Evolutionary conservation across 1,284 basidiomycete species (phyloP).

Genomic region (Spongiforma sp.): DNA sequence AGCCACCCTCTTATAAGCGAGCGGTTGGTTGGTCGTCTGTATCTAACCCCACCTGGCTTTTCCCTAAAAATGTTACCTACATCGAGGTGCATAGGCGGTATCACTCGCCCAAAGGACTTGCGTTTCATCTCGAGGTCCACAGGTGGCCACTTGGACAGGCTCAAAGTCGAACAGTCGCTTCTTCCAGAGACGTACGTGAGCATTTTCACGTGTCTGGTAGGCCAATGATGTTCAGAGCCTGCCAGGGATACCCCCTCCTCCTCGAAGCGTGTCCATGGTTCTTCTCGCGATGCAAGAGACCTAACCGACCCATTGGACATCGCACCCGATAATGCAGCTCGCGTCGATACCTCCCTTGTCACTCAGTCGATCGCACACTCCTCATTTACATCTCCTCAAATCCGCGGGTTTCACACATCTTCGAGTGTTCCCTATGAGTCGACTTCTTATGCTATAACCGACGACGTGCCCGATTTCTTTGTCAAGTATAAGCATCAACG

Average conservation of each 20-base stretch:
- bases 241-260: slow-evolving; percentile 28
- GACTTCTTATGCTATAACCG: slow-evolving; percentile 32
- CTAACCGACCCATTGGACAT: background rate
- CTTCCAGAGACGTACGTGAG: slow-evolving; percentile 43
- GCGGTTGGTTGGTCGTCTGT: background rate
- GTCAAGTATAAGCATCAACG: slow-evolving; percentile 32
- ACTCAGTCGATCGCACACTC: background rate
- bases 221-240: slow-evolving; percentile 40
- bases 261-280: background rate
- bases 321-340: background rate
- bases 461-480: slow-evolving; percentile 37
- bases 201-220: slow-evolving; percentile 36
- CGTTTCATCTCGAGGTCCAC: slow-evolving; percentile 43
- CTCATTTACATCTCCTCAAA: slow-evolving; percentile 14
- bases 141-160: slow-evolving; percentile 39
- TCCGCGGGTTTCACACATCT: slow-evolving; percentile 39
- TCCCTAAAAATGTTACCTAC: slow-evolving; percentile 18
- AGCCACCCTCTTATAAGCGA: slow-evolving; percentile 14
- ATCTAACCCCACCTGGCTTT: background rate
- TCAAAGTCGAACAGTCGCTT: slow-evolving; percentile 41
- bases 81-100: slow-evolving; percentile 41
- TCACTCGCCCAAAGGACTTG: slow-evolving; percentile 47
- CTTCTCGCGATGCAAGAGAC: background rate
- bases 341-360: background rate
- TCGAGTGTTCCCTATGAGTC: slow-evolving; percentile 21